A percentile compares a stretch with the other conserved stretches of the same genome.
Conservation (phyloP, 2,329 filamentous ascomycete species). For the Allantophomopsis lycopodina region DNA sequence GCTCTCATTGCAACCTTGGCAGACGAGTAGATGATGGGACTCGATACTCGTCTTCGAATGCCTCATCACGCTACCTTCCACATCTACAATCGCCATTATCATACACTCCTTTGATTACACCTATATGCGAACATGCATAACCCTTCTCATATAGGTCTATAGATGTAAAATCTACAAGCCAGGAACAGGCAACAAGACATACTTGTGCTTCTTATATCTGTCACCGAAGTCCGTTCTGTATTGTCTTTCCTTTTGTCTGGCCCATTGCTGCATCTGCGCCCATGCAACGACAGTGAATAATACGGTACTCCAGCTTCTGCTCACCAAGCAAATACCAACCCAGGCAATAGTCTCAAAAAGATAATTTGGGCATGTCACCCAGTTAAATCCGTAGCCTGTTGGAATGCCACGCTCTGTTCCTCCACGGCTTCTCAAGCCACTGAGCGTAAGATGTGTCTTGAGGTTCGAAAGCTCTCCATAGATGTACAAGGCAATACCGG, state of each 20-base stretch:
- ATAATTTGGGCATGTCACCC: slow-evolving; percentile 96
- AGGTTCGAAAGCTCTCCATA: slow-evolving; percentile 74
- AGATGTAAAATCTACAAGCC: slow-evolving; percentile 23
- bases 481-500: slow-evolving; percentile 57
- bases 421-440: slow-evolving; percentile 62
- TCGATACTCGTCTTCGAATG: too few species aligned
- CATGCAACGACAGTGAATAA: slow-evolving; percentile 64
- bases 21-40: too few species aligned
- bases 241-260: slow-evolving; percentile 77
- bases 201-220: slow-evolving; percentile 92
- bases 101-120: too few species aligned
- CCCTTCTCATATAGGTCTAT: too few species aligned
- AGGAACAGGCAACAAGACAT: slow-evolving; percentile 52
- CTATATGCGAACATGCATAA: too few species aligned
- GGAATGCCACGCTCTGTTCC: slow-evolving; percentile 84
- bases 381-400: slow-evolving; percentile 65
- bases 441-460: slow-evolving; percentile 65
- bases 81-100: too few species aligned
- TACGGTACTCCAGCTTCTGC: slow-evolving; percentile 63
- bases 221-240: slow-evolving; percentile 86
- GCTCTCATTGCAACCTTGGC: too few species aligned
- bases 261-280: slow-evolving; percentile 78
- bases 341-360: slow-evolving; percentile 84
- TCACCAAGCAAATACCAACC: slow-evolving; percentile 69
- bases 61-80: too few species aligned